Evolutionary conservation across 2,329 filamentous ascomycete genomes (phyloP), one percentile per base, ranked within the genome.

Genomic region (Fusarium sp.): DNA sequence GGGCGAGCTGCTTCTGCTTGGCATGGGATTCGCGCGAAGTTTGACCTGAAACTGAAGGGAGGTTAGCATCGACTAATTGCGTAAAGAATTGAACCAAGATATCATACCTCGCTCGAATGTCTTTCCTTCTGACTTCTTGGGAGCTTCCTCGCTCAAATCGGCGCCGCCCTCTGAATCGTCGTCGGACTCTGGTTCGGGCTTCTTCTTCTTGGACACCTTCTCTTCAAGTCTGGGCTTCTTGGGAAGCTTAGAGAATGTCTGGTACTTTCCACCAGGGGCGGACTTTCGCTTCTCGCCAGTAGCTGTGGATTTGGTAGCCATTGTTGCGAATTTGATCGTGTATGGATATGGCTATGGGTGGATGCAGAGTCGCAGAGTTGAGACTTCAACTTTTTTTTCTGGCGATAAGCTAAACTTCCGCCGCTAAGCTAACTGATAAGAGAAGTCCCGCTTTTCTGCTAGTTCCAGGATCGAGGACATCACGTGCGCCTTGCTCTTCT

Each of bases 1-100:
- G 91, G 25, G 90, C 91, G 53, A 98, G 85, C 68, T 91, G 91
- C 81, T 95, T 97, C 82, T 99, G 96, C 81, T 97, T 97, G 51
- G 90, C 90, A 80, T 98, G 96, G 23, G 94, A 90, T 85, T 99
- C 96, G 77, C 90, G 91, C 11, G 92, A 93, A 63, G 86, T 92
- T 79, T 88, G 83, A 53, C 81, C 90, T 89, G 63, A 16, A 51
- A 34, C 49, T 51, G 23, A 41, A 42, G 27, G 42, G 18, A 14
- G 66, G 66, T 63, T 66, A 61, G 53, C 20, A 59, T 37, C 59
- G 54, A 23, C 7, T 28, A 25, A 32, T 30, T 37, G 54, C 47
- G 25, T 21, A 34, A n/a, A 7, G 4, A 2, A 4, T 34, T 37
- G 27, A 25, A 20, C 14, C 14, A 43, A n/a, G 18, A 27, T 11